Conservation (phyloP, 345 rosid species). For the Luvunga scandens region DNA sequence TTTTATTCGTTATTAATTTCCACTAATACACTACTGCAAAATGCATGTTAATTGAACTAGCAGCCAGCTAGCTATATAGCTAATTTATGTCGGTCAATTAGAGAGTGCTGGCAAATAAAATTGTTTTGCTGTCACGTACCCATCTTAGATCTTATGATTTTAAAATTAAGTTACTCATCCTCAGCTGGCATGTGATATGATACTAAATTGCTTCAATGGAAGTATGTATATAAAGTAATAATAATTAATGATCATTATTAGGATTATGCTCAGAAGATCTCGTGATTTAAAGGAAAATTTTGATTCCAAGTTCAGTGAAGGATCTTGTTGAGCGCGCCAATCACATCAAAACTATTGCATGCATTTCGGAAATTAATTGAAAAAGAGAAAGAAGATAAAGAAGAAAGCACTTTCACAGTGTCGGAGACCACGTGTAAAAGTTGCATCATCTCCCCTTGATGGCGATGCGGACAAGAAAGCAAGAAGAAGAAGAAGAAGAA, state of each 20-base stretch:
- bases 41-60: too few species aligned
- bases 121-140: not conserved
- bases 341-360: slow-evolving; percentile 3
- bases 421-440: slow-evolving; percentile 10
- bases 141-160: not conserved
- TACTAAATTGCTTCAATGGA: not conserved
- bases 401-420: slow-evolving; percentile 8
- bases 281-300: not conserved
- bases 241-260: not conserved
- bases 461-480: not conserved
- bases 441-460: slow-evolving; percentile 11
- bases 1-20: not conserved
- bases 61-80: too few species aligned
- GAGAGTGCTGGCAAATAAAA: not conserved
- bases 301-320: not conserved
- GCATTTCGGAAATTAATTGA: not conserved
- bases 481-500: too few species aligned
- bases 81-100: not conserved
- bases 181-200: not conserved
- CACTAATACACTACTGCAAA: not conserved
- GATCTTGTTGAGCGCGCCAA: not conserved
- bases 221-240: not conserved
- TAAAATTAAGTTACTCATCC: not conserved
- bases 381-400: not conserved
- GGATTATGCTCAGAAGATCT: not conserved